Conservation (phyloP, 1,284 basidiomycete species). For the Leccinum pachyderme region DNA sequence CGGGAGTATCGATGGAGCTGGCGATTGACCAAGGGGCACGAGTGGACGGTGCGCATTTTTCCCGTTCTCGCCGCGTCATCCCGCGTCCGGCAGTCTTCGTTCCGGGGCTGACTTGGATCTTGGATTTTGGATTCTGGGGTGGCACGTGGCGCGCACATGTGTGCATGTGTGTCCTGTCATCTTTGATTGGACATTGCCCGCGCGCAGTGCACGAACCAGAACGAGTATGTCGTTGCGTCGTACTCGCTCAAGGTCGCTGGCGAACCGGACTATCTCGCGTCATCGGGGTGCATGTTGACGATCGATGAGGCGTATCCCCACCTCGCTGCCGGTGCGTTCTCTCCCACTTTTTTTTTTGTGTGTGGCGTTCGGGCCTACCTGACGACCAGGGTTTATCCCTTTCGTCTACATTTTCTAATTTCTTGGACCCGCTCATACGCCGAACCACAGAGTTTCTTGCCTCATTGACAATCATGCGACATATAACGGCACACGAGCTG, state of each 20-base stretch:
- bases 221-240: conserved; percentile 51
- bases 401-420: not conserved
- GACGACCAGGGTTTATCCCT: not conserved
- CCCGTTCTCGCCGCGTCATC: not conserved
- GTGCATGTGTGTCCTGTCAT: not conserved
- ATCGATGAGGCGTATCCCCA: conserved; percentile 59
- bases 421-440: conserved; percentile 3
- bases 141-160: not conserved
- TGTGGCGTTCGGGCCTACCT: not conserved
- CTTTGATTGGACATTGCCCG: not conserved
- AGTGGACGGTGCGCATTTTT: conserved; percentile 54
- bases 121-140: not conserved
- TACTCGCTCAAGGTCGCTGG: conserved; percentile 55
- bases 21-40: conserved; percentile 44
- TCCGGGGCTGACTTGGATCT: not conserved
- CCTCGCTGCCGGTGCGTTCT: conserved; percentile 47
- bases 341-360: not conserved
- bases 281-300: conserved; percentile 59
- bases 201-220: conserved; percentile 51
- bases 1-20: conserved; percentile 59
- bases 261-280: conserved; percentile 51
- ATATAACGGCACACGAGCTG: conserved; percentile 52
- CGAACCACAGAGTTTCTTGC: conserved; percentile 52
- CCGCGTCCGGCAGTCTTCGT: not conserved
- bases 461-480: conserved; percentile 62